These are phyloP conservation scores for Salix arbutifolia DNA, from an alignment of 345 rosid genomes.

Conservation along the genomic window DNA sequence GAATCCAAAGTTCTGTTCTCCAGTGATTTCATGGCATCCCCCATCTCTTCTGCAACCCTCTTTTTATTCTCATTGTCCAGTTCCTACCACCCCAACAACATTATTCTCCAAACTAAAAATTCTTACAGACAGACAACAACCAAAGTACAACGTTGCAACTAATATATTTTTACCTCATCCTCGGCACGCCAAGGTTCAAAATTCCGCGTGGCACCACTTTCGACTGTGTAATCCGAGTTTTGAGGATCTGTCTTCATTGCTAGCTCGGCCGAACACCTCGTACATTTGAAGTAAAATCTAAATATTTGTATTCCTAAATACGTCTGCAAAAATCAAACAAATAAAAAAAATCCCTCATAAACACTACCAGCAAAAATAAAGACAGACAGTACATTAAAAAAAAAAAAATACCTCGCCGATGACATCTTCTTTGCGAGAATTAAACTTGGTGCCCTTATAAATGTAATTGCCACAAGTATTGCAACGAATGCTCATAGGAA, in stretches of 20 bases:
- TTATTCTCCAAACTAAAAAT: not conserved
- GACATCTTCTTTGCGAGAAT: slow-evolving; percentile 86
- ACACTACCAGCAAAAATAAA: not conserved
- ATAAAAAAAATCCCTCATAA: not conserved
- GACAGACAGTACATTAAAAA: not conserved
- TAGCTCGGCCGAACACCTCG: slow-evolving; percentile 87
- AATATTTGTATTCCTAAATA: slow-evolving; percentile 87
- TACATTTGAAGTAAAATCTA: slow-evolving; percentile 92
- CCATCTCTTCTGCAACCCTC: slow-evolving; percentile 84
- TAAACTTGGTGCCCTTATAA: slow-evolving; percentile 89
- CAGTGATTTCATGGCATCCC: slow-evolving; percentile 92
- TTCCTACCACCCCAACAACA: slow-evolving; percentile 29
- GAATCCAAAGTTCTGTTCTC: slow-evolving; percentile 89
- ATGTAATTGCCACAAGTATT: slow-evolving; percentile 83
- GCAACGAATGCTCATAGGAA: slow-evolving; percentile 97
- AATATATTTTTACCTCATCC: slow-evolving; percentile 54
- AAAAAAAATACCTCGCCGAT: slow-evolving; percentile 62
- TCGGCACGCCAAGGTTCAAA: slow-evolving; percentile 95
- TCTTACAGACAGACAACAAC: not conserved
- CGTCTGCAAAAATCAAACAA: slow-evolving; percentile 42
- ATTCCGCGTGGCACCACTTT: slow-evolving; percentile 79
- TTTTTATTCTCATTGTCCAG: slow-evolving; percentile 49
- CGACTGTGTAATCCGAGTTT: slow-evolving; percentile 85
- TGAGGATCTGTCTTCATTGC: slow-evolving; percentile 91
- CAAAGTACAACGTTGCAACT: not conserved